These are phyloP conservation scores for Tuber umbilicatum DNA, from an alignment of 495 filamentous ascomycete genomes.

Conservation along the genomic window DNA sequence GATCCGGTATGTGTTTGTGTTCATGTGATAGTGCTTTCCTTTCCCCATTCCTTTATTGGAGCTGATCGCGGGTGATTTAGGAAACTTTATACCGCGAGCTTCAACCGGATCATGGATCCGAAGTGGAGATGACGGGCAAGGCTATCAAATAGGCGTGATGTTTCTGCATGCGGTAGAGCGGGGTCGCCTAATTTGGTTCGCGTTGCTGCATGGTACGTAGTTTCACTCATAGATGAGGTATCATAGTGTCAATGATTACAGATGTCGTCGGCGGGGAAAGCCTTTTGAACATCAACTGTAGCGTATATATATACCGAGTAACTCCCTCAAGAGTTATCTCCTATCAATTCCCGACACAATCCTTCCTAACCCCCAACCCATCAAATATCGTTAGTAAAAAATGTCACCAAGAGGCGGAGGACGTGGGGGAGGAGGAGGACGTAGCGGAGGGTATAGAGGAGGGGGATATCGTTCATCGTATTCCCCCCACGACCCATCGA, in stretches of 20 bases:
- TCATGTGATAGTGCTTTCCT: not conserved
- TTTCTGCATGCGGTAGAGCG: not conserved
- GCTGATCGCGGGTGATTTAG: constrained; percentile 45
- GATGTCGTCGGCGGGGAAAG: not conserved
- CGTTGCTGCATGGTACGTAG: not conserved
- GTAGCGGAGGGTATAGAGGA: not conserved
- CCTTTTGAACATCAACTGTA: not conserved
- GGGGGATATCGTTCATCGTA: not conserved
- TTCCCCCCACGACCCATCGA: not conserved
- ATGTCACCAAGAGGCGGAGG: constrained; percentile 2
- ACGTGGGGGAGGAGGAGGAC: not conserved
- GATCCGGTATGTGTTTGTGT: not conserved
- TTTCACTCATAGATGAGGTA: not conserved
- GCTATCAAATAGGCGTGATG: not conserved
- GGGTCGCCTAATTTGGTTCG: not conserved
- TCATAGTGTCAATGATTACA: constrained; percentile 1
- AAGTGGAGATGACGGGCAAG: constrained; percentile 46
- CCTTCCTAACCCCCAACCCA: not conserved
- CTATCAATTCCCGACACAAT: not conserved
- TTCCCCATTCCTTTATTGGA: not conserved
- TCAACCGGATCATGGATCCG: constrained; percentile 48
- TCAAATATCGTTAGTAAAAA: not conserved
- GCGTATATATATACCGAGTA: not conserved
- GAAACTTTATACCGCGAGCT: constrained; percentile 47
- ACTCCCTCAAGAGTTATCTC: not conserved